phyloP scores from a whole-genome alignment of 495 filamentous ascomycete genomes.

The Thermochaetoides thermophila region DNA sequence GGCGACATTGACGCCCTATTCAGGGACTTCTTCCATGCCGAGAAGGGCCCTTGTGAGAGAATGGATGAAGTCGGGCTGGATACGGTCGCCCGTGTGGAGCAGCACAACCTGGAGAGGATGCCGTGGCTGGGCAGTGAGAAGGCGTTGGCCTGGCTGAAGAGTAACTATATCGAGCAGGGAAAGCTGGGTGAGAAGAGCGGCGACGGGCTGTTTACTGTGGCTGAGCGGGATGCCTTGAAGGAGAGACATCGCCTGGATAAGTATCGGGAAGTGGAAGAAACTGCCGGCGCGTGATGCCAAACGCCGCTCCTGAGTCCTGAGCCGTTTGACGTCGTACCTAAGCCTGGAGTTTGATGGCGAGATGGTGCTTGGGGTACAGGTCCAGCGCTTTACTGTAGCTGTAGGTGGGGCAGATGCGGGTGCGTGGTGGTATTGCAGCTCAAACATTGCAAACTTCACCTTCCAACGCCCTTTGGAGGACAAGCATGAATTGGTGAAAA shows the following conservation, averaged over 20 bases:
- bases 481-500: no score
- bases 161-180: conserved; percentile 24
- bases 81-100: conserved; percentile 26
- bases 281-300: conserved; percentile 14
- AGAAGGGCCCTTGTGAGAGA: conserved; percentile 30
- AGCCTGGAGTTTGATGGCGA: no score
- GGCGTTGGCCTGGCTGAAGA: conserved; percentile 23
- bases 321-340: no score
- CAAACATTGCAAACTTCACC: no score
- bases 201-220: conserved; percentile 16
- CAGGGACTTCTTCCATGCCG: conserved; percentile 29
- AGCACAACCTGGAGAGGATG: conserved; percentile 19
- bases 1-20: conserved; percentile 31
- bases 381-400: no score
- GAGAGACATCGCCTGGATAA: conserved; percentile 7
- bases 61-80: conserved; percentile 38
- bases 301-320: no score
- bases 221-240: conserved; percentile 16
- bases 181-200: conserved; percentile 30
- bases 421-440: no score
- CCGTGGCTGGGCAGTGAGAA: conserved; percentile 3
- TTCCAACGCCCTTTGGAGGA: no score
- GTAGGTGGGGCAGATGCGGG: no score
- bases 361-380: no score
- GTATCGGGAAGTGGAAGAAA: conserved; percentile 16